Evolutionary conservation across 371 early-diverging fungal genomes (phyloP), one percentile per base, ranked within the genome.

Genomic region (Choanephora cucurbitarum): DNA sequence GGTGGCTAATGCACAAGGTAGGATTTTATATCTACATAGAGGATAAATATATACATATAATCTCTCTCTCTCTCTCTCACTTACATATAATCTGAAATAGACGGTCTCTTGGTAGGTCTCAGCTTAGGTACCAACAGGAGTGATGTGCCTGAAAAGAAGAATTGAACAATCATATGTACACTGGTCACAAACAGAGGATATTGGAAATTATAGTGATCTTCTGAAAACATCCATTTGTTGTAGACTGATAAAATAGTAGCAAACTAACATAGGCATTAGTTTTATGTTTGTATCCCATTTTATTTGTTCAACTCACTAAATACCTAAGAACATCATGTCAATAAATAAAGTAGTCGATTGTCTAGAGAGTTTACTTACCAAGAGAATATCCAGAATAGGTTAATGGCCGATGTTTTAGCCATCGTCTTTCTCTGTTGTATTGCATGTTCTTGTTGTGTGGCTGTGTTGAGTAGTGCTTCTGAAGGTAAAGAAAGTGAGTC

Each of bases 181-280:
- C 82, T 80, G 44, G 91, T 85, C 18, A 89, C 89, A 65, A 93
- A 88, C 5, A 95, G 74, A 32, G 94, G 94, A 55, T 84, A 92
- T 46, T 71, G 79, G 64, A 94, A 91, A 64, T 87, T 81, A 62
- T 88, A 82, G 60, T 89, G 84, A 1, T 80, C 72, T 28, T 74
- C 69, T 41, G 91, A 87, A 72, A 94, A 92, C 66, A 94, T 81
- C 92, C 91, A 92, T 62, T 90, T 92, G 84, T 95, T 95, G 77
- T 91, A 94, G 9, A 93, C 77, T 14, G 87, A 86, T 39, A 95
- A 73, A 9, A 82, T 65, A 1, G 90, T 85, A 0, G 95, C 77
- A 71, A 79, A 79, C 80, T 79, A 64, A 21, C n/a, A n/a, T 21
- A 18, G 17, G 23, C 13, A 5, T 14, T 49, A 54, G 11, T 13